Conservation (phyloP, 768 basidiomycete genomes). For the Panellus pusillus region DNA sequence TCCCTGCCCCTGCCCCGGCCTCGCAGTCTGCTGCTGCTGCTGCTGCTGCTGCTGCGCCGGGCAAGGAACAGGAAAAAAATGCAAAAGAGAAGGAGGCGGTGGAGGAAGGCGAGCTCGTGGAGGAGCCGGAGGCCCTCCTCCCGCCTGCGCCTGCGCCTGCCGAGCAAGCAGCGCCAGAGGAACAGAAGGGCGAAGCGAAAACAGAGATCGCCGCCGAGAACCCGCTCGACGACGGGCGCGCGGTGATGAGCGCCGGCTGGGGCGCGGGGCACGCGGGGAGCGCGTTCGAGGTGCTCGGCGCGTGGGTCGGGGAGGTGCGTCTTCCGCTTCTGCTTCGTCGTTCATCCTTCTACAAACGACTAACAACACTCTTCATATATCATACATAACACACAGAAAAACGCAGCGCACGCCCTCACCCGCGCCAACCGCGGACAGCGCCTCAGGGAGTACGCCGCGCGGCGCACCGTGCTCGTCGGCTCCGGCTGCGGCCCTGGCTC, state of each 20-base stretch:
- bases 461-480: conserved; percentile 55
- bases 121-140: conserved; percentile 17
- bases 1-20: too few species aligned
- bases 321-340: too few species aligned
- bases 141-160: too few species aligned
- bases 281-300: conserved; percentile 68
- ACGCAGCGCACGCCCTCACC: conserved; percentile 51
- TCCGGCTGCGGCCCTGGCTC: too few species aligned
- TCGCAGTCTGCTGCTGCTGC: too few species aligned
- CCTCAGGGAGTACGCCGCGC: conserved; percentile 63
- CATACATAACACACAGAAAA: conserved; percentile 45
- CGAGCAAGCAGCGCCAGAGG: conserved; percentile 10
- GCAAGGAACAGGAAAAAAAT: not conserved
- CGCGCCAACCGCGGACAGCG: conserved; percentile 66
- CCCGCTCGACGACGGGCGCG: conserved; percentile 58
- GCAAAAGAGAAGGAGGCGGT: conserved; percentile 27
- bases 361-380: too few species aligned
- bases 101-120: conserved; percentile 23
- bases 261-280: conserved; percentile 79
- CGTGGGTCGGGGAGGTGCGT: conserved; percentile 64
- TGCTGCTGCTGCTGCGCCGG: not conserved
- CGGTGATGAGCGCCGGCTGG: conserved; percentile 69
- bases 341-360: not conserved
- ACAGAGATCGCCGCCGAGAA: conserved; percentile 27
- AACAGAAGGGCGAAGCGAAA: conserved; percentile 22